Percentiles rank a stretch among this genome's conserved stretches.
These are phyloP conservation scores for Teratosphaeriaceae sp. DNA, from an alignment of 2,329 filamentous ascomycete genomes.

Conservation along the genomic window DNA sequence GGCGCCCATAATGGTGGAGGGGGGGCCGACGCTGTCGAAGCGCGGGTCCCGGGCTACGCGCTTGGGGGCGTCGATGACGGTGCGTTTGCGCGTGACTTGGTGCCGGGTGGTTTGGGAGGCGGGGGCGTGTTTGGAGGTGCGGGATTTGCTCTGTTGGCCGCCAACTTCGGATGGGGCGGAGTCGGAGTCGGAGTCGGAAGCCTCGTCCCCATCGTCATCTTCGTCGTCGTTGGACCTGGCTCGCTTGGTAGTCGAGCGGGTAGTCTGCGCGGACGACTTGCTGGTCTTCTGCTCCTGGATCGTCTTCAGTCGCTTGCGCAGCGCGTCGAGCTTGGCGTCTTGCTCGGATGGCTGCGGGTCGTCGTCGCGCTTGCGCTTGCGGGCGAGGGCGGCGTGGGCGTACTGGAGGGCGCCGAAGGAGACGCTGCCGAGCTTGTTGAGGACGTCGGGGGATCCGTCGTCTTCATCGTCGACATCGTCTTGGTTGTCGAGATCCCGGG, in stretches of 20 bases:
- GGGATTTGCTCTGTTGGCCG: slow-evolving; percentile 33
- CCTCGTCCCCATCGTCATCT: slow-evolving; percentile 12
- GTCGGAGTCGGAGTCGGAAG: slow-evolving; percentile 26
- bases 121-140: slow-evolving; percentile 82
- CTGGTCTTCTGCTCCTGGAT: slow-evolving; percentile 34
- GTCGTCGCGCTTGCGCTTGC: slow-evolving; percentile 39
- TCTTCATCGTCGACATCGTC: slow-evolving; percentile 23
- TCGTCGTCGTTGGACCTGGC: slow-evolving; percentile 10
- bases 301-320: slow-evolving; percentile 39
- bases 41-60: slow-evolving; percentile 69
- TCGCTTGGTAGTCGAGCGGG: too few species aligned
- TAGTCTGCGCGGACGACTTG: too few species aligned
- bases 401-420: slow-evolving; percentile 88
- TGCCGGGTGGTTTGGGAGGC: slow-evolving; percentile 74
- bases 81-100: slow-evolving; percentile 73
- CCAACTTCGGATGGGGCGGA: slow-evolving; percentile 36
- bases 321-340: slow-evolving; percentile 40
- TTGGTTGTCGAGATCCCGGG: too few species aligned
- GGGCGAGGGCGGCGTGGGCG: slow-evolving; percentile 63
- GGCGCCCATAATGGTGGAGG: slow-evolving; percentile 26
- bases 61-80: slow-evolving; percentile 59
- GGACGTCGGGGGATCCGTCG: slow-evolving; percentile 37
- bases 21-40: slow-evolving; percentile 66
- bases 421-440: slow-evolving; percentile 51
- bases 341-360: slow-evolving; percentile 32